Evolutionary conservation across 768 basidiomycete species (phyloP).

Genomic region (Suillus subalutaceus): DNA sequence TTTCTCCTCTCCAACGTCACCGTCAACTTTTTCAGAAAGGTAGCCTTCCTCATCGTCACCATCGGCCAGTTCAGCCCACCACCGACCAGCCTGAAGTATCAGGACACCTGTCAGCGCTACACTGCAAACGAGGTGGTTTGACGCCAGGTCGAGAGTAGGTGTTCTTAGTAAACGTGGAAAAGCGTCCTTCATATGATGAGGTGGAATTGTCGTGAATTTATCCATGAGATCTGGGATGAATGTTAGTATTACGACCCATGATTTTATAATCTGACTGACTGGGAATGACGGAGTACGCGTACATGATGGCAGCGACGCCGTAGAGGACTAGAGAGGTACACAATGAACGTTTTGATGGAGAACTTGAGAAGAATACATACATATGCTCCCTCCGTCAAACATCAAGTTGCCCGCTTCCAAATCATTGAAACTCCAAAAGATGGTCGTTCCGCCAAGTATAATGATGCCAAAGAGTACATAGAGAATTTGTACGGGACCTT

Average conservation of each 20-base stretch:
- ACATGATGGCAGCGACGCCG: constrained; percentile 68
- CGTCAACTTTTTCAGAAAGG: constrained; percentile 32
- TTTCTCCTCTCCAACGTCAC: constrained; percentile 13
- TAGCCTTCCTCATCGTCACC: constrained; percentile 49
- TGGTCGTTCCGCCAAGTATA: constrained; percentile 61
- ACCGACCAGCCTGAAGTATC: constrained; percentile 79
- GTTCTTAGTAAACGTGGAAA: constrained; percentile 66
- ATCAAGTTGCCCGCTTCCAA: constrained; percentile 82
- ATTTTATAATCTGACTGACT: constrained; percentile 50
- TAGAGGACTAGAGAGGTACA: constrained; percentile 65
- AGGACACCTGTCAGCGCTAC: constrained; percentile 88
- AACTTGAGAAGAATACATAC: constrained; percentile 46
- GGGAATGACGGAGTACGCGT: constrained; percentile 76
- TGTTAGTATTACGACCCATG: constrained; percentile 14
- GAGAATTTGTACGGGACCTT: constrained; percentile 56
- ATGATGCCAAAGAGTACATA: constrained; percentile 62
- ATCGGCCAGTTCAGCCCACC: constrained; percentile 82
- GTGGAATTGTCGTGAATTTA: constrained; percentile 61
- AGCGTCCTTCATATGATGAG: constrained; percentile 51
- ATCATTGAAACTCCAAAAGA: constrained; percentile 79
- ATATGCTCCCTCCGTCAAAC: constrained; percentile 90
- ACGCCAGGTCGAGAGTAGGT: constrained; percentile 77
- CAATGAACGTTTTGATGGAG: background rate
- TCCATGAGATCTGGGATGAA: constrained; percentile 51
- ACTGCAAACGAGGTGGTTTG: constrained; percentile 83